These are phyloP conservation scores for Falciphora oryzae DNA, from an alignment of 2,329 filamentous ascomycete genomes.

Conservation along the genomic window DNA sequence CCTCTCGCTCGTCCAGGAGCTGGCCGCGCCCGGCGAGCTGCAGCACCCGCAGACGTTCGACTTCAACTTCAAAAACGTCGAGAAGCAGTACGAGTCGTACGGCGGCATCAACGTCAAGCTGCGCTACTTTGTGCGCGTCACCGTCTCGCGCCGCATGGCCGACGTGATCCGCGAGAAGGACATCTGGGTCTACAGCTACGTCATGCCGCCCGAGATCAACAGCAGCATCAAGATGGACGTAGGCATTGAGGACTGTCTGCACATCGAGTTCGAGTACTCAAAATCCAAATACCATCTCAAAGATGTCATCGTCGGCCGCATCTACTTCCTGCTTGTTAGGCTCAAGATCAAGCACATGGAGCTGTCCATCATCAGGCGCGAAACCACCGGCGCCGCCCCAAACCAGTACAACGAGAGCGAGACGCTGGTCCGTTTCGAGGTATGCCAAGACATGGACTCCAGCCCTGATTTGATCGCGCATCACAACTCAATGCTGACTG, in stretches of 20 bases:
- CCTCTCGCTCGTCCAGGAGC: slow-evolving; percentile 91
- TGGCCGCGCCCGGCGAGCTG: slow-evolving; percentile 93
- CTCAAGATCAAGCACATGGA: slow-evolving; percentile 99
- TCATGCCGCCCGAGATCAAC: slow-evolving; percentile 97
- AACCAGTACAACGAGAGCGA: slow-evolving; percentile 99
- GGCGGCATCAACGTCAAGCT: slow-evolving; percentile 99
- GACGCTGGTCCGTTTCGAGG: slow-evolving; percentile 93
- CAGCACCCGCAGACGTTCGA: slow-evolving; percentile 98
- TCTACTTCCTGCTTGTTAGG: slow-evolving; percentile 95
- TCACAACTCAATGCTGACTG: not conserved
- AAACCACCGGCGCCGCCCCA: slow-evolving; percentile 92
- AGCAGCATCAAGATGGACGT: slow-evolving; percentile 99
- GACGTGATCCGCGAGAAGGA: slow-evolving; percentile 99
- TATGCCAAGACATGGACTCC: slow-evolving; percentile 27
- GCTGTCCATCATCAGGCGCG: slow-evolving; percentile 90
- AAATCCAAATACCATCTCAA: slow-evolving; percentile 99
- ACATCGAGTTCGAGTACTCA: slow-evolving; percentile 99
- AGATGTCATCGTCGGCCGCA: slow-evolving; percentile 96
- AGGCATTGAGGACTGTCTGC: slow-evolving; percentile 96
- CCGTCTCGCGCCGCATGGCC: slow-evolving; percentile 92
- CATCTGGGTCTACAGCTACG: slow-evolving; percentile 98
- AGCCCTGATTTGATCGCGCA: not conserved
- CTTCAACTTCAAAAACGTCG: slow-evolving; percentile 99
- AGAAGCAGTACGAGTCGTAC: slow-evolving; percentile 99
- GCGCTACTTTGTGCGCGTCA: slow-evolving; percentile 96